Evolutionary conservation across 257 asterid species (phyloP).

Genomic region (Mentha longifolia): DNA sequence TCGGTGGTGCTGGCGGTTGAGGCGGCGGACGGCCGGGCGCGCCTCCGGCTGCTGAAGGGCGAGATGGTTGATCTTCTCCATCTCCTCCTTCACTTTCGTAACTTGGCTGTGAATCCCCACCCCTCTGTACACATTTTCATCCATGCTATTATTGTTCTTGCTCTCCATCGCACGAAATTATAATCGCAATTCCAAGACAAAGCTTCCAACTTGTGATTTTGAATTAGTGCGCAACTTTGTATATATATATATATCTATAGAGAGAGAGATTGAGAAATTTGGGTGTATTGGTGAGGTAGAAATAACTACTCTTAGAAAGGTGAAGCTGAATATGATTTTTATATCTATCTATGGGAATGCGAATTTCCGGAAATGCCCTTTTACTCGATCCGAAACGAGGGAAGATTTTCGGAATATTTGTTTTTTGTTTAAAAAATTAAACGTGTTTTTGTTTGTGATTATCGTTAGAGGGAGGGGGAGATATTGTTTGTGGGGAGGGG

Average conservation of each 20-base stretch:
- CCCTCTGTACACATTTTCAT: constrained; percentile 41
- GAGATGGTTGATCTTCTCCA: constrained; percentile 59
- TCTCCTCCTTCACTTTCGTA: constrained; percentile 66
- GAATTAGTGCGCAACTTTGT: constrained; percentile 19
- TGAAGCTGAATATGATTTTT: not conserved
- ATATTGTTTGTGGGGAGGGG: not conserved
- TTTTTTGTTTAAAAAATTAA: too few species aligned
- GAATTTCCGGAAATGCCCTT: constrained; percentile 36
- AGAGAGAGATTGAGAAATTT: constrained; percentile 3
- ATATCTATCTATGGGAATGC: not conserved
- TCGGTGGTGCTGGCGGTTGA: constrained; percentile 42
- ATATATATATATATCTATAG: not conserved
- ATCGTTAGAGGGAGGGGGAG: too few species aligned
- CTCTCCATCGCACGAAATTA: constrained; percentile 37
- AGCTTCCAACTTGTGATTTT: not conserved
- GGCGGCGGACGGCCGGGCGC: constrained; percentile 41
- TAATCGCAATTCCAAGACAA: not conserved
- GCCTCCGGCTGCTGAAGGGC: constrained; percentile 56
- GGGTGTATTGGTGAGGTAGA: constrained; percentile 40
- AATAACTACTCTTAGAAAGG: constrained; percentile 16
- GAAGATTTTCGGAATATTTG: not conserved
- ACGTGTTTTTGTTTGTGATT: not conserved
- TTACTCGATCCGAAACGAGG: not conserved
- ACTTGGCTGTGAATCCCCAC: constrained; percentile 77
- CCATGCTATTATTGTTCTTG: constrained; percentile 21